phyloP scores from a whole-genome alignment of 768 basidiomycete species.

The Collybiopsis luxurians region DNA sequence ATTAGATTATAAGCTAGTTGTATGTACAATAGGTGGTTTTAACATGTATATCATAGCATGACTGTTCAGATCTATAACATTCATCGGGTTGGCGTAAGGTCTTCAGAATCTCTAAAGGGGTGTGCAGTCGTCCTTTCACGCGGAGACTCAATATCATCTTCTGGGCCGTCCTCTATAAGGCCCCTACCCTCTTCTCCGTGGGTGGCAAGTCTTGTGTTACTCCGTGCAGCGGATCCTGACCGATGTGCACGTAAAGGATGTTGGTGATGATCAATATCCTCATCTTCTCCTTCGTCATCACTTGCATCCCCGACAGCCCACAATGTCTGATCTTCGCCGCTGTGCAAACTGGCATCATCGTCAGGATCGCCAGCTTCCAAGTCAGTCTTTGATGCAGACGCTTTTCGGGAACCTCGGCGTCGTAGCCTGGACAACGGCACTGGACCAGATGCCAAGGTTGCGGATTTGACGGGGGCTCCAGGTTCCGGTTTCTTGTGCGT shows the following conservation, averaged over 20 bases:
- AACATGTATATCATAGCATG: too few relatives aligned
- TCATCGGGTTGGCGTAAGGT: too few relatives aligned
- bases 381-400: slow-evolving; percentile 9
- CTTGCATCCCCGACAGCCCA: slow-evolving; percentile 78
- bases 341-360: slow-evolving; percentile 35
- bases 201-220: slow-evolving; percentile 12
- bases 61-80: too few relatives aligned
- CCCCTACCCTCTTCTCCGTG: slow-evolving; percentile 40
- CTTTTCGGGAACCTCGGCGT: slow-evolving; percentile 20
- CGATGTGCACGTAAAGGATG: slow-evolving; percentile 27
- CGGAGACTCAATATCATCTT: slow-evolving; percentile 18
- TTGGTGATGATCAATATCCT: slow-evolving; percentile 42
- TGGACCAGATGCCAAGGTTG: slow-evolving; percentile 24
- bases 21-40: too few relatives aligned
- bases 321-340: slow-evolving; percentile 42
- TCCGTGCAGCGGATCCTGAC: slow-evolving; percentile 16
- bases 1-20: too few relatives aligned
- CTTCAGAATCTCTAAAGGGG: too few relatives aligned
- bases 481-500: slow-evolving; percentile 89
- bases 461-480: slow-evolving; percentile 26
- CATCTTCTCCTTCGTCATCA: slow-evolving; percentile 49
- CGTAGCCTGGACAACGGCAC: slow-evolving; percentile 16
- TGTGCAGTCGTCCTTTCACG: too few relatives aligned
- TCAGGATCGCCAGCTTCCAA: slow-evolving; percentile 15
- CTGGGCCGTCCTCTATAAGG: slow-evolving; percentile 38